Base-by-base conservation (phyloP, 345 rosid genomes). In the Camelina sativa region DNA sequence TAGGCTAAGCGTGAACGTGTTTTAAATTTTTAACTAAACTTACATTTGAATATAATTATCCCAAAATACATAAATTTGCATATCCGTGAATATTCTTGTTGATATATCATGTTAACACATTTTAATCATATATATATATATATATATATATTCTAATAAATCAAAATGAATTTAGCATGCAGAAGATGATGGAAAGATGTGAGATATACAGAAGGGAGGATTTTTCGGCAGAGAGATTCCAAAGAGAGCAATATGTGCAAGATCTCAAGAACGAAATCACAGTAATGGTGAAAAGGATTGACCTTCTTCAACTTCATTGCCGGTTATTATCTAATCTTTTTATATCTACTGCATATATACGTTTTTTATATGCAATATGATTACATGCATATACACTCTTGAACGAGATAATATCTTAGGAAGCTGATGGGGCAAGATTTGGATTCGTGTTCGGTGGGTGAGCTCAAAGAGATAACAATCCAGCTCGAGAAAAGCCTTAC, bases 371-470 rank as follows among this genome's bases (percentile, higher is more conserved):
- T 23, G 25, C 25, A 23, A 23, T 22, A 22, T 25, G 28, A 3
- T 28, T 28, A 28, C 1, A 23, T 23, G n/a, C 0, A 28, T 28
- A 28, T 43, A 43, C 47, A 43, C 47, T 43, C n/a, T 0, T 13
- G 37, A 34, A 34, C 47, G 16, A 0, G 16, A 43, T 43, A 43
- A 46, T 12, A 57, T 61, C 15, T 44, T 65, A 89, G 94, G 80
- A 87, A 82, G 72, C 76, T 89, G 65, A 46, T 80, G 73, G 95
- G 95, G 76, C 81, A 82, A 56, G 71, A 62, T 54, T 70, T 87
- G 62, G 84, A 22, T 52, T 76, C 83, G 2, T 84, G 87, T 59
- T 81, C 86, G 1, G 2, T 72, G 0, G 80, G 82, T 19, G 89
- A 87, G 32, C 86, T 87, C 69, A 75, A 76, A n/a, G 82, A 80